Evolutionary conservation across 2,329 filamentous ascomycete genomes (phyloP).

Genomic region (Pestalotiopsis sp.): DNA sequence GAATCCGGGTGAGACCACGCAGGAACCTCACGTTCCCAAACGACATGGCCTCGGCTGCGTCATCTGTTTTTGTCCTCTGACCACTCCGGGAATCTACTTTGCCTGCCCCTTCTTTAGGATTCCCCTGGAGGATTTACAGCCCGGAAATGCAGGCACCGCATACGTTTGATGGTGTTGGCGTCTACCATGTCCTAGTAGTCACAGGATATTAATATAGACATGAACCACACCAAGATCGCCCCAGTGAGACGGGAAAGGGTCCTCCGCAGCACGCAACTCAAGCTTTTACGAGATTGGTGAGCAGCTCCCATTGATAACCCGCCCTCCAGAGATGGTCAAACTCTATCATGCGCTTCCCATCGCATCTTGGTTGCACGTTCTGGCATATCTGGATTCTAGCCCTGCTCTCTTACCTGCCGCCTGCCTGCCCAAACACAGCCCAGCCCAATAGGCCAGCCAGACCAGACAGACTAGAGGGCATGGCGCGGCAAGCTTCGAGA

Average conservation of each 20-base stretch:
- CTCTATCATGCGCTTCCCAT: background rate
- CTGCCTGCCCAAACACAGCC: background rate
- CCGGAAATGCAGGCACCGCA: background rate
- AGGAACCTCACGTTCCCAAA: background rate
- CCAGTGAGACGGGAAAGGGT: background rate
- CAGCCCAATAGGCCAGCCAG: background rate
- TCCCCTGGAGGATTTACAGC: background rate
- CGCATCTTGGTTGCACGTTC: background rate
- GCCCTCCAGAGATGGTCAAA: background rate
- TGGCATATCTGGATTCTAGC: background rate
- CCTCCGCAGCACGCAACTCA: background rate
- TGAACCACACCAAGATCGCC: background rate
- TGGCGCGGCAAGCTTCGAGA: background rate
- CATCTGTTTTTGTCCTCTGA: conserved; percentile 13
- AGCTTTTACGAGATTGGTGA: background rate
- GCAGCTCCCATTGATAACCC: background rate
- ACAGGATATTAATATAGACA: background rate
- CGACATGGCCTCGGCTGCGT: conserved; percentile 4
- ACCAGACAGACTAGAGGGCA: background rate
- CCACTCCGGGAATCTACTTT: background rate
- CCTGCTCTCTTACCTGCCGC: background rate
- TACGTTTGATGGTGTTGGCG: background rate
- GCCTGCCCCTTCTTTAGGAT: background rate
- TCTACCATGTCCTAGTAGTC: background rate
- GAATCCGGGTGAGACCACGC: conserved; percentile 6